Evolutionary conservation across 2,329 filamentous ascomycete genomes (phyloP).

Genomic region (Lachnellula hyalina): DNA sequence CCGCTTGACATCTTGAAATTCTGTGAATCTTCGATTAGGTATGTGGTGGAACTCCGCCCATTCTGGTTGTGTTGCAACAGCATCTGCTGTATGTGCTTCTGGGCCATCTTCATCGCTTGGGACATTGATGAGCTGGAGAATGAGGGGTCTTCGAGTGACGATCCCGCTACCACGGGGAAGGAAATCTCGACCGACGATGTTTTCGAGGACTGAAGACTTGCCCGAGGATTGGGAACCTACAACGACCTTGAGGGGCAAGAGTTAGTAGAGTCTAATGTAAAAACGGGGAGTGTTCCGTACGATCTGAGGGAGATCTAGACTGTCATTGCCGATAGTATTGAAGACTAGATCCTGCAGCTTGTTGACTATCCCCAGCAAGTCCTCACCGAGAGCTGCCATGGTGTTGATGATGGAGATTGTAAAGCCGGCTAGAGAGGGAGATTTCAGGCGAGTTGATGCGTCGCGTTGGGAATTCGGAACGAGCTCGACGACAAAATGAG

Average conservation of each 20-base stretch:
- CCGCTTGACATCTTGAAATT: constrained; percentile 88
- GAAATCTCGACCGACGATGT: constrained; percentile 97
- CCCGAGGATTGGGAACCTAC: constrained; percentile 97
- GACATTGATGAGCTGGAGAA: constrained; percentile 97
- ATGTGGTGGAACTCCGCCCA: constrained; percentile 98
- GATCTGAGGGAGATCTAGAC: constrained; percentile 94
- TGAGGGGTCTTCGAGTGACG: constrained; percentile 87
- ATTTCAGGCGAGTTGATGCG: constrained; percentile 22
- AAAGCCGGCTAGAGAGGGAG: constrained; percentile 4
- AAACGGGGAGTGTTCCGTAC: constrained; percentile 49
- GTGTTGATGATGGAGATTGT: constrained; percentile 13
- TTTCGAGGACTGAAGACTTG: constrained; percentile 97
- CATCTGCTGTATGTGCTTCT: constrained; percentile 72
- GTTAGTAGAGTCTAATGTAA: constrained; percentile 13
- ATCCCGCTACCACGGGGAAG: constrained; percentile 94
- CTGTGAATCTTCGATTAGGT: constrained; percentile 79
- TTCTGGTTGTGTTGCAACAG: constrained; percentile 58
- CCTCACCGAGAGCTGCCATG: constrained; percentile 95
- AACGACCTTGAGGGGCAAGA: constrained; percentile 63
- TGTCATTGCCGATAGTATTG: constrained; percentile 99
- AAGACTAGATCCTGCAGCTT: constrained; percentile 98
- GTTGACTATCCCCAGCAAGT: constrained; percentile 92
- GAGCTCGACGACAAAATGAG: constrained; percentile 1
- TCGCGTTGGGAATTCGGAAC: neutral
- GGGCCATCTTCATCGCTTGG: constrained; percentile 64